phyloP scores from a whole-genome alignment of 192 early-diverging fungal species.

The Backusella circina region DNA sequence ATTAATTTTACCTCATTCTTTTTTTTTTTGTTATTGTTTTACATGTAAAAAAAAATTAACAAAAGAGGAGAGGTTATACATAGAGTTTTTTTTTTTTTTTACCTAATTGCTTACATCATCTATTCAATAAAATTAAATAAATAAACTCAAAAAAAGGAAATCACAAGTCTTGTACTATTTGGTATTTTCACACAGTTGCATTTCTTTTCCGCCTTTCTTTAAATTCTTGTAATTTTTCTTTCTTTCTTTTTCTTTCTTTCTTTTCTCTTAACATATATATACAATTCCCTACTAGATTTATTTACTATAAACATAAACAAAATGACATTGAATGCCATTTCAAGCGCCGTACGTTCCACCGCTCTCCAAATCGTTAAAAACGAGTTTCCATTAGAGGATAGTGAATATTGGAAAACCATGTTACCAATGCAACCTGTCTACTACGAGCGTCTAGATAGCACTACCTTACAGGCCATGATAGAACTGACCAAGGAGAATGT shows the following conservation, averaged over 20 bases:
- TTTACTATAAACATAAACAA: slow-evolving; percentile 12
- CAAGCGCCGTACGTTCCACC: not conserved
- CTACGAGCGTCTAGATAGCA: slow-evolving; percentile 29
- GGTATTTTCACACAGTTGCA: slow-evolving; percentile 4
- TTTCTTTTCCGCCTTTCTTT: not conserved
- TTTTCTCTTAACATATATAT: not conserved
- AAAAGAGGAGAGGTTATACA: not conserved
- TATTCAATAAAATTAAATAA: not conserved
- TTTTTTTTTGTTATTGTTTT: not conserved
- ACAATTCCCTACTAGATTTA: not conserved
- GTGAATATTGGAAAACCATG: not conserved
- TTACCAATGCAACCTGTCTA: slow-evolving; percentile 14
- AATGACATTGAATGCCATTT: slow-evolving; percentile 22
- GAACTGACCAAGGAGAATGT: slow-evolving; percentile 19
- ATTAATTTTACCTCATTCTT: not conserved
- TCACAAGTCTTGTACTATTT: not conserved
- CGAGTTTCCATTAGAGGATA: slow-evolving; percentile 3
- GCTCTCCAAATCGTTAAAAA: not conserved
- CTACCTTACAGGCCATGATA: slow-evolving; percentile 30
- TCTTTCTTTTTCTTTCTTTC: not conserved
- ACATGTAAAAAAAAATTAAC: no score
- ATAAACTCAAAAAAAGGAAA: not conserved
- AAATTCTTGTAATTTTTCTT: not conserved
- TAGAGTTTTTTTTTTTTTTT: not conserved
- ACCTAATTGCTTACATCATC: not conserved